Evolutionary conservation across 441 rosid species (phyloP).

Genomic region (Jatropha multifida): DNA sequence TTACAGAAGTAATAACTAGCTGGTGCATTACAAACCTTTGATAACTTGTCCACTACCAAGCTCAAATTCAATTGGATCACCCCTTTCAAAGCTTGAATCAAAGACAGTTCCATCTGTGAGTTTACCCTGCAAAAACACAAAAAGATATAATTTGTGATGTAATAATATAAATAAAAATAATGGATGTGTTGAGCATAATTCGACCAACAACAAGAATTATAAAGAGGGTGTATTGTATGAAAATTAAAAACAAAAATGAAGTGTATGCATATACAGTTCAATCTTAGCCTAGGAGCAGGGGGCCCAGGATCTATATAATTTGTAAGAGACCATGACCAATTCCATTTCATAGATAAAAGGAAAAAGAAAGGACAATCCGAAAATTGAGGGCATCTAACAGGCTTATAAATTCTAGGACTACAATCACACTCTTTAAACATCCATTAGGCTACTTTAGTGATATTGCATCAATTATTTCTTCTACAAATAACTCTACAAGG

Average conservation of each 20-base stretch:
- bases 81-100: slow-evolving; percentile 94
- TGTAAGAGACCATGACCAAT: not conserved
- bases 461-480: not conserved
- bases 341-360: not conserved
- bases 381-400: not conserved
- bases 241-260: not conserved
- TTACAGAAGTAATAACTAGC: not conserved
- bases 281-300: not conserved
- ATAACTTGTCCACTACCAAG: slow-evolving; percentile 92
- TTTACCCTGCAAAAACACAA: slow-evolving; percentile 54
- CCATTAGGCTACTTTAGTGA: not conserved
- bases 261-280: not conserved
- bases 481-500: not conserved
- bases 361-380: not conserved
- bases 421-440: not conserved
- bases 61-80: slow-evolving; percentile 91
- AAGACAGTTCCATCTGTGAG: slow-evolving; percentile 91
- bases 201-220: not conserved
- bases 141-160: not conserved
- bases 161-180: slow-evolving; percentile 13
- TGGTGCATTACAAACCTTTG: slow-evolving; percentile 49
- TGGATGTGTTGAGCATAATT: not conserved
- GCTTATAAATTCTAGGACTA: not conserved
- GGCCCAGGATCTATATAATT: not conserved
- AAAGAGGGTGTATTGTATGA: not conserved